Base-by-base conservation (phyloP, 2,329 filamentous ascomycete species). In the Davidsoniella australis region DNA sequence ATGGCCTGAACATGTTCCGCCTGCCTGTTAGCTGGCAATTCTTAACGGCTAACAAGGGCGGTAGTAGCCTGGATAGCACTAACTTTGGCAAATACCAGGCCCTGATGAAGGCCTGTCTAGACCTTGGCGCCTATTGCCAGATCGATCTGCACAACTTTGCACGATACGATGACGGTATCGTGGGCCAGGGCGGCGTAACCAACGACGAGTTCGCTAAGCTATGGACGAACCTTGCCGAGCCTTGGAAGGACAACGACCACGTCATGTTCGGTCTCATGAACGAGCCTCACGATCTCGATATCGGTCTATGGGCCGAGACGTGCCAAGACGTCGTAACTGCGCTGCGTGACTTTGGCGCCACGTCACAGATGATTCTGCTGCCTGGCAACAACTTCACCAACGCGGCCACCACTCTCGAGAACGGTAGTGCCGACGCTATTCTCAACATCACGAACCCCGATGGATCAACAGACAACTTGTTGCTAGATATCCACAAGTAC, bases 191-290 rank as follows among this genome's bases (percentile, higher is more conserved):
- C 18, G 78, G 77, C 0, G 76, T 77, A 0, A 69, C 68, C 0
- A 69, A 81, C 57, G 71, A 68, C 9, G 62, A 76, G 12, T 76
- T 82, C 55, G 71, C 68, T 3, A 64, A 63, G 40, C 61, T 82
- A 4, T 83, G 79, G 79, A 60, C 58, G 1, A 65, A 72, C 51
- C 60, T 78, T 4, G 78, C 79, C 1, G 65, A 62, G 1, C 74
- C 75, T 58, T 83, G 82, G 60, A 68, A 66, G 18, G 57, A 58
- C 5, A 62, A 75, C 45, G 59, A 66, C 37, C 75, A 71, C 53
- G 62, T 83, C 23, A 66, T 73, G 3, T 80, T 83, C 55, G 78
- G 76, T 12, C 59, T 83, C 41, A 82, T 83, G 78, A 84, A 83
- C 62, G 80, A 79, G 62, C 78, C 79, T 5, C 76, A 81, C 59